Conservation (phyloP, 495 filamentous ascomycete genomes). For the Aspergillus taichungensis region DNA sequence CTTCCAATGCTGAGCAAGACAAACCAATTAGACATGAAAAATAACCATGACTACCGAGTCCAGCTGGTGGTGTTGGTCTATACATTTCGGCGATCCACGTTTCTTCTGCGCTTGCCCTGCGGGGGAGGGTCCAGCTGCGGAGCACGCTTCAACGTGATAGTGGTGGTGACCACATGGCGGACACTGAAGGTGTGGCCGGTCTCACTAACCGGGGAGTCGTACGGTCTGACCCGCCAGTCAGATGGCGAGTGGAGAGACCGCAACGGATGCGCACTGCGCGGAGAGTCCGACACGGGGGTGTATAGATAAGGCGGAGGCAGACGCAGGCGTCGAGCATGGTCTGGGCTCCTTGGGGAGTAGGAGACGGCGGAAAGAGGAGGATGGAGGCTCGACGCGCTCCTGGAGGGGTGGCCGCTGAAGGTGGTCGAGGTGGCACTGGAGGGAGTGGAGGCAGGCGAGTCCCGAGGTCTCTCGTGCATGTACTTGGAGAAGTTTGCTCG, state of each 20-base stretch:
- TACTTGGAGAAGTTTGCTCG: constrained; percentile 6
- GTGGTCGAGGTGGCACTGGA: constrained; percentile 1
- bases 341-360: not conserved
- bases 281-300: constrained; percentile 3
- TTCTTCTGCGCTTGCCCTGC: constrained; percentile 4
- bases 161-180: constrained; percentile 11
- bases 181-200: constrained; percentile 2
- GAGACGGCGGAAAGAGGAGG: not conserved
- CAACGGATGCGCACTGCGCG: constrained; percentile 5
- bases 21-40: no score
- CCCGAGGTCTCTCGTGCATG: constrained; percentile 4
- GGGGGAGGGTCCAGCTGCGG: constrained; percentile 10
- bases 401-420: not conserved
- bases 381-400: not conserved
- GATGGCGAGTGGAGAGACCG: constrained; percentile 6
- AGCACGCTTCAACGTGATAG: constrained; percentile 9
- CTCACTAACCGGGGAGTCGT: constrained; percentile 3
- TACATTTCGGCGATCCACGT: not conserved
- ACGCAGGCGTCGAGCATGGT: constrained; percentile 5
- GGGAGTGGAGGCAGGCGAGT: constrained; percentile 5
- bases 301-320: constrained; percentile 6
- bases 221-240: not conserved
- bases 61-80: no score
- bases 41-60: no score
- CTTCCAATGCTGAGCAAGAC: no score